phyloP scores from a whole-genome alignment of 2,329 filamentous ascomycete genomes.

The Thielaviopsis populi region DNA sequence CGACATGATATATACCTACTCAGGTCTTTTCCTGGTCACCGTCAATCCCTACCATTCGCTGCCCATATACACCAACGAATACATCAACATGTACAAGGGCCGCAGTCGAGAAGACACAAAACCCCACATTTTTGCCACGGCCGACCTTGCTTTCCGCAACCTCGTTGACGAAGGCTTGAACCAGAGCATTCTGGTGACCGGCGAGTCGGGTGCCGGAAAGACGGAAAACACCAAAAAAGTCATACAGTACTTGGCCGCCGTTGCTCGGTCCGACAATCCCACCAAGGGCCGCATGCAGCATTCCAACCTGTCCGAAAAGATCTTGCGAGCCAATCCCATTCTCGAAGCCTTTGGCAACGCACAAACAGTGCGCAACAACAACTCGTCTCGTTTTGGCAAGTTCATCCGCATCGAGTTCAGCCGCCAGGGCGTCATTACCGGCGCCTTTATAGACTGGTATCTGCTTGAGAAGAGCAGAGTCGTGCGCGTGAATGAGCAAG shows the following conservation, averaged over 20 bases:
- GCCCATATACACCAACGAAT: conserved; percentile 91
- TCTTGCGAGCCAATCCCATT: conserved; percentile 88
- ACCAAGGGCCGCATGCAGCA: conserved; percentile 46
- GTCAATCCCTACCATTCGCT: conserved; percentile 93
- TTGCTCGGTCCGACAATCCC: conserved; percentile 69
- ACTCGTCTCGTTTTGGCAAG: conserved; percentile 95
- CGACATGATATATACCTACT: conserved; percentile 97
- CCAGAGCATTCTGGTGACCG: conserved; percentile 94
- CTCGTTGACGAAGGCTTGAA: conserved; percentile 90
- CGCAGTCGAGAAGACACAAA: conserved; percentile 83
- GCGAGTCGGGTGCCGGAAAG: conserved; percentile 94
- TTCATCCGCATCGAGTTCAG: conserved; percentile 97
- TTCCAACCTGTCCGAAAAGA: conserved; percentile 88
- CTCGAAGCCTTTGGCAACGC: conserved; percentile 97
- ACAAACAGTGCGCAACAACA: conserved; percentile 94
- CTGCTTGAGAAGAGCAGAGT: conserved; percentile 95
- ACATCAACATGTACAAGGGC: conserved; percentile 96
- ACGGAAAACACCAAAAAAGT: conserved; percentile 99
- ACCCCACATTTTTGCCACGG: conserved; percentile 95
- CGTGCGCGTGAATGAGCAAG: conserved; percentile 69
- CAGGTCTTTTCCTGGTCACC: conserved; percentile 87
- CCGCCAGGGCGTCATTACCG: conserved; percentile 73
- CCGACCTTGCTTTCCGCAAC: conserved; percentile 90
- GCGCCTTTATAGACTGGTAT: conserved; percentile 98
- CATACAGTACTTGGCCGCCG: conserved; percentile 92